These are phyloP conservation scores for Phytophthora multivora DNA, from an alignment of 352 stramenopile genomes.

Conservation along the genomic window DNA sequence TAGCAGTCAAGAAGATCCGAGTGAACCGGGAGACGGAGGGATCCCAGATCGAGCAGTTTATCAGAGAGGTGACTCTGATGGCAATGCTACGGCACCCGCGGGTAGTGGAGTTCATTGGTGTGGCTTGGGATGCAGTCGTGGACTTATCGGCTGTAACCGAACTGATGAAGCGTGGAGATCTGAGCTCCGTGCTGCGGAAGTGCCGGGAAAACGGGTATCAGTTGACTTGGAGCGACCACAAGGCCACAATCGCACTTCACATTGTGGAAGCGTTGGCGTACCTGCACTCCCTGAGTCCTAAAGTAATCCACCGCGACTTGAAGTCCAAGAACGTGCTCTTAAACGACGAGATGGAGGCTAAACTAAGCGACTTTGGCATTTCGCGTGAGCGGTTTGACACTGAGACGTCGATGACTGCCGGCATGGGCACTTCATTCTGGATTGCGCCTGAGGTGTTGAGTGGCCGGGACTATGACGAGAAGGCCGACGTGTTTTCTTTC, in stretches of 20 bases:
- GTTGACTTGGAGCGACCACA: constrained; percentile 43
- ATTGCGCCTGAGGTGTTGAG: constrained; percentile 41
- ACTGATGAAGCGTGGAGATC: constrained; percentile 59
- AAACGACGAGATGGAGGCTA: constrained; percentile 53
- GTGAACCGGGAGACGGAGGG: constrained; percentile 24
- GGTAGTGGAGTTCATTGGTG: constrained; percentile 53
- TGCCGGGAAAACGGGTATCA: constrained; percentile 18
- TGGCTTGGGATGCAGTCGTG: constrained; percentile 45
- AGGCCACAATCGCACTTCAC: constrained; percentile 49
- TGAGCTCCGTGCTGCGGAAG: constrained; percentile 45
- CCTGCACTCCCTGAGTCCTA: constrained; percentile 50
- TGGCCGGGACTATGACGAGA: constrained; percentile 41
- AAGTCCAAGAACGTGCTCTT: constrained; percentile 57
- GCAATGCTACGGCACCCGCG: constrained; percentile 41
- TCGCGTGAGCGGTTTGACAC: constrained; percentile 33
- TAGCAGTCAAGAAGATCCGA: constrained; percentile 55
- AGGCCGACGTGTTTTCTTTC: constrained; percentile 46
- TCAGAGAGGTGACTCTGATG: constrained; percentile 50
- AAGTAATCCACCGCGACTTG: constrained; percentile 47
- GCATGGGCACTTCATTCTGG: constrained; percentile 44
- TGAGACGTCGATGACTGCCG: constrained; percentile 39
- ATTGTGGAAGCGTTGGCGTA: constrained; percentile 52
- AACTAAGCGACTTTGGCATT: constrained; percentile 75
- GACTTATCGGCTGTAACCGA: constrained; percentile 53
- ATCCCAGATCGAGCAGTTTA: constrained; percentile 39